Base-by-base conservation (phyloP, 148 eudicot species). In the Agrostemma githago region DNA sequence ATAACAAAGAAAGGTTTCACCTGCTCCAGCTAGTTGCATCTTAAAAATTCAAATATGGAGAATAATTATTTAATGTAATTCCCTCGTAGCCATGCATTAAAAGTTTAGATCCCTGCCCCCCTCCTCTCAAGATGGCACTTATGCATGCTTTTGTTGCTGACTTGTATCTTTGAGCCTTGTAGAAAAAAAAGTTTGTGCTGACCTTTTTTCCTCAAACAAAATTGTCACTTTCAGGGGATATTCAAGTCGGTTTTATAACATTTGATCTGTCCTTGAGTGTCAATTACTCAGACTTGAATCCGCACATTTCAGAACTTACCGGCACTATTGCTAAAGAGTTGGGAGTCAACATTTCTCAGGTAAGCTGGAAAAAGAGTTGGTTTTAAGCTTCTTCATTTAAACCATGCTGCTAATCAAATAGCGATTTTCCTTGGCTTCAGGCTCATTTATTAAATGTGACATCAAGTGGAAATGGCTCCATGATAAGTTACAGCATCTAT, bases 341-440 rank as follows among this genome's bases (percentile, higher is more conserved):
- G 39, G 84, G 74, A 75, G 85, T 92, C 43, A 82, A 88, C 67
- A 48, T 16, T 63, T 90, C 96, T 54, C 97, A 92, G 96, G 99
- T 90, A 74, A 79, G 66, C 41, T 70, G 26, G 4, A 56, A 41
- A 64, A n/a, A 40, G 19, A 68, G 66, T 20, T 61, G 66, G 19
- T 63, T 56, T 72, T 38, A 8, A 37, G 44, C 42, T 14, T 66
- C 17, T 41, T 11, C 51, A 1, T 66, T 66, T n/a, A 66, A 66
- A 40, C 48, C 58, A 8, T 59, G 78, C 51, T 63, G 16, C 64
- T 43, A n/a, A 60, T 0, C 63, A 6, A 20, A 63, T 42, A 41
- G 5, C 19, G 37, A 3, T 51, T 14, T 16, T 40, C 34, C 43
- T 20, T 64, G 66, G 59, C 11, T 58, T 84, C 83, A 95, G 99